These are phyloP conservation scores for Ceratocystis variospora DNA, from an alignment of 2,329 filamentous ascomycete genomes.

Conservation along the genomic window DNA sequence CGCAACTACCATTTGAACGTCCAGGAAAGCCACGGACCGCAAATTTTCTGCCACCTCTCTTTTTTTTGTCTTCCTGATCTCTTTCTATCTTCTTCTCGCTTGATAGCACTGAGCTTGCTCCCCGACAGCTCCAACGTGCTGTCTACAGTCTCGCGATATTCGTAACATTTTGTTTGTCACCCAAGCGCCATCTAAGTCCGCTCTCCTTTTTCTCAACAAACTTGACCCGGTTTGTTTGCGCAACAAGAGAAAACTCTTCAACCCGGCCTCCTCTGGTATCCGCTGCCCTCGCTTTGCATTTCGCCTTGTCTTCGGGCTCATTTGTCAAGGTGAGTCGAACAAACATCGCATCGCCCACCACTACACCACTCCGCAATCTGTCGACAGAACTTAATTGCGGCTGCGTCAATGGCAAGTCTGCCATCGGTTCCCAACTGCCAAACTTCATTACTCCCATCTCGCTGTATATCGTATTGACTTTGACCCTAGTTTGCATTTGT, in stretches of 20 bases:
- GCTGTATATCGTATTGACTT: not conserved
- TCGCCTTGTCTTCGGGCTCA: not conserved
- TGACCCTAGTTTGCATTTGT: not conserved
- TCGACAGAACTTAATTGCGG: not conserved
- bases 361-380: not conserved
- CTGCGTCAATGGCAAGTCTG: no score
- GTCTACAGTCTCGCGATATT: not conserved
- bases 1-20: not conserved
- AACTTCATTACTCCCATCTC: not conserved
- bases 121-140: not conserved
- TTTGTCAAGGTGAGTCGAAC: not conserved
- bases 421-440: not conserved
- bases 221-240: not conserved
- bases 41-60: not conserved
- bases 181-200: not conserved
- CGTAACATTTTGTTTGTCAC: not conserved
- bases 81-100: not conserved
- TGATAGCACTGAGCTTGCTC: not conserved
- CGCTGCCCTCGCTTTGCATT: not conserved
- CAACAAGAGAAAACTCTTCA: not conserved
- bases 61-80: not conserved
- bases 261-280: not conserved
- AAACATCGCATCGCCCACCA: not conserved
- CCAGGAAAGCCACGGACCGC: not conserved
- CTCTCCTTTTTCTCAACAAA: not conserved